These are phyloP conservation scores for Elsinoe batatas DNA, from an alignment of 2,329 filamentous ascomycete species.

Conservation along the genomic window DNA sequence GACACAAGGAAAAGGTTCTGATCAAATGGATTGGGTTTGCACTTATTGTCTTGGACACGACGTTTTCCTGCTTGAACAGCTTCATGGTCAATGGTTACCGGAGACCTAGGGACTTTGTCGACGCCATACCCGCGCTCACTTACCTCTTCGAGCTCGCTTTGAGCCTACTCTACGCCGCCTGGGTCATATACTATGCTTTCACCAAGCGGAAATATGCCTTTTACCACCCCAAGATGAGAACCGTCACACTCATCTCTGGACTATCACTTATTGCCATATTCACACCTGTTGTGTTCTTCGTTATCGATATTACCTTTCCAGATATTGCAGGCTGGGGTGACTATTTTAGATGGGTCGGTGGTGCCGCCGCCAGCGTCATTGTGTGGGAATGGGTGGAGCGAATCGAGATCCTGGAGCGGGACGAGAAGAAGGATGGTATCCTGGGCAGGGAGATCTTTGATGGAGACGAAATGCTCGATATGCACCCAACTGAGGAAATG, in stretches of 20 bases:
- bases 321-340: constrained; percentile 87
- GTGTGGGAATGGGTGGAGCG: constrained; percentile 98
- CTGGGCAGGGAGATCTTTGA: constrained; percentile 85
- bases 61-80: constrained; percentile 86
- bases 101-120: constrained; percentile 63
- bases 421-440: constrained; percentile 90
- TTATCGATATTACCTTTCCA: constrained; percentile 77
- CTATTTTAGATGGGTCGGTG: constrained; percentile 93
- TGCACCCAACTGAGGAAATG: constrained; percentile 49
- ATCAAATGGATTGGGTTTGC: constrained; percentile 98
- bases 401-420: constrained; percentile 82
- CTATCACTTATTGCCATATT: constrained; percentile 73
- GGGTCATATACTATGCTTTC: constrained; percentile 88
- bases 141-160: constrained; percentile 85
- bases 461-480: constrained; percentile 82
- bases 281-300: constrained; percentile 86
- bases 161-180: constrained; percentile 79
- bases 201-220: constrained; percentile 87
- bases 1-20: constrained; percentile 92
- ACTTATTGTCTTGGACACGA: constrained; percentile 78
- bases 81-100: constrained; percentile 55
- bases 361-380: constrained; percentile 86
- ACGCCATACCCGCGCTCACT: constrained; percentile 81
- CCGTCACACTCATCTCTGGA: constrained; percentile 70
- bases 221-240: constrained; percentile 83